Conservation (phyloP, 176 grass and related monocot species). For the Oryza coarctata region DNA sequence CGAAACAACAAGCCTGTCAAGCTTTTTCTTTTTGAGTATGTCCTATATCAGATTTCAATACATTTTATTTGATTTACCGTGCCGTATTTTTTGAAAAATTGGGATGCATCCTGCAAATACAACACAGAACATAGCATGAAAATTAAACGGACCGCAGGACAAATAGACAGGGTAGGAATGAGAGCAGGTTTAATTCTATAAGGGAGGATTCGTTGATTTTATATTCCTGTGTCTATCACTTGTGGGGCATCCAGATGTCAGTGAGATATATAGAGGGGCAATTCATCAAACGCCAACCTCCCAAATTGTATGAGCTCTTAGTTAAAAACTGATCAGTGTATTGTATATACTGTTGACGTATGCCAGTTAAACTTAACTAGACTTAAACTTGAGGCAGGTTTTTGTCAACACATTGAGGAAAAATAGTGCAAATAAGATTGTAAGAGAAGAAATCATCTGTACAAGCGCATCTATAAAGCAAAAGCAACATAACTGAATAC, state of each 20-base stretch:
- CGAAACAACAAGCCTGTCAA: slow-evolving; percentile 22
- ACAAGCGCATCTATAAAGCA: slow-evolving; percentile 21
- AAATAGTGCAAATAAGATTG: slow-evolving; percentile 13
- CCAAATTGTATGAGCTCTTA: neutral
- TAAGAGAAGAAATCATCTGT: slow-evolving; percentile 8
- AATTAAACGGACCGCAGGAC: neutral
- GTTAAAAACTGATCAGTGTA: neutral
- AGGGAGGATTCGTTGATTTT: neutral
- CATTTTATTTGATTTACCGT: slow-evolving; percentile 27
- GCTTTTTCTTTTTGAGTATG: slow-evolving; percentile 26
- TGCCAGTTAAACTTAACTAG: slow-evolving; percentile 18
- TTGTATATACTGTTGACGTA: slow-evolving; percentile 20
- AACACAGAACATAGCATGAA: slow-evolving; percentile 13
- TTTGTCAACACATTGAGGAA: slow-evolving; percentile 7
- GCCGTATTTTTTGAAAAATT: neutral
- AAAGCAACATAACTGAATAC: slow-evolving; percentile 40
- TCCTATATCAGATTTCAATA: slow-evolving; percentile 10
- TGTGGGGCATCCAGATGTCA: neutral
- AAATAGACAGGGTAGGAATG: neutral
- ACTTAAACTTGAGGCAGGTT: slow-evolving; percentile 8
- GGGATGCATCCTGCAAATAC: neutral
- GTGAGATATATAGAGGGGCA: neutral
- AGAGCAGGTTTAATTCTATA: neutral
- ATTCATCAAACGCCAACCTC: neutral
- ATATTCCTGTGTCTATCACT: neutral